Evolutionary conservation across 192 early-diverging fungal genomes (phyloP).

Genomic region (Backusella liffmaniae): DNA sequence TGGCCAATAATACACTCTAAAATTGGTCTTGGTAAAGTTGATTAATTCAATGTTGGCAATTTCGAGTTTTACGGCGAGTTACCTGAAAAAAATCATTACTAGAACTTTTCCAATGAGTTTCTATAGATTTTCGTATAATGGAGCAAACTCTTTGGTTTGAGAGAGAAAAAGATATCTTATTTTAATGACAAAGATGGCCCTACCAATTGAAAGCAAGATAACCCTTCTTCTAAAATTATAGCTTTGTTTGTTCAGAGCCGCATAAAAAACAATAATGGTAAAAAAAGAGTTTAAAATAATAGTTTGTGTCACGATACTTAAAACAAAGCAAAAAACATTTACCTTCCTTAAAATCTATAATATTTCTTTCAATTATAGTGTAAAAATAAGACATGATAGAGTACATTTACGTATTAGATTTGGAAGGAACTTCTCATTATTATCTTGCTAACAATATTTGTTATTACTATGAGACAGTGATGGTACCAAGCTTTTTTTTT

Average conservation of each 20-base stretch:
- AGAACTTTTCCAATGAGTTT: background rate
- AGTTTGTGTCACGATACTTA: background rate
- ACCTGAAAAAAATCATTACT: background rate
- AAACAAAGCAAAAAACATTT: background rate
- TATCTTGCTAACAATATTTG: background rate
- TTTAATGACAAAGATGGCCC: no score
- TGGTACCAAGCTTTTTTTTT: background rate
- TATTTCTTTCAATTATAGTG: background rate
- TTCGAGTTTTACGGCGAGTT: background rate
- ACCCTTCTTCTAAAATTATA: background rate
- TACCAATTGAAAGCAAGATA: background rate
- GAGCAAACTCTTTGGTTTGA: background rate
- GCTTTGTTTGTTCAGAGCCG: background rate
- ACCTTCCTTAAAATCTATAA: background rate
- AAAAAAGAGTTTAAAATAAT: conserved; percentile 1
- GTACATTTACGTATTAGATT: background rate
- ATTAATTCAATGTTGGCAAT: background rate
- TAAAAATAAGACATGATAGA: background rate
- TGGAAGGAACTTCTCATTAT: background rate
- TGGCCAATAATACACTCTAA: background rate
- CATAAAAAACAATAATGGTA: background rate
- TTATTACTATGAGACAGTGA: background rate
- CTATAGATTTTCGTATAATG: background rate
- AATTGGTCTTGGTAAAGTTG: background rate
- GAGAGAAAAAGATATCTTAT: background rate